Conservation (phyloP, 1,284 basidiomycete species). For the Trichosporon sp. region DNA sequence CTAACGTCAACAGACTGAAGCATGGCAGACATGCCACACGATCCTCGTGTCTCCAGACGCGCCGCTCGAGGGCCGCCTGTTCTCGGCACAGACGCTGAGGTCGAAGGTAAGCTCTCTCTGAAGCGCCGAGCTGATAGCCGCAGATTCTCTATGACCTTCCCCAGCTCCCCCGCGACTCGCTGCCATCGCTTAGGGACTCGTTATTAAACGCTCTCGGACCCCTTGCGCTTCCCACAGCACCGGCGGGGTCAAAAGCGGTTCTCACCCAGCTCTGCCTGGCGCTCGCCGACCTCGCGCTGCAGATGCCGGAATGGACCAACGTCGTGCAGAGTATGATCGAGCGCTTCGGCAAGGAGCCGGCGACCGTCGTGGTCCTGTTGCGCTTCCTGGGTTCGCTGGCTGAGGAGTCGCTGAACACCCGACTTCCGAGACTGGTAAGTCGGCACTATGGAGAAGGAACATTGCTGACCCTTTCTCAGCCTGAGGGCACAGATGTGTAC, state of each 20-base stretch:
- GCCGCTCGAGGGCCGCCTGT: conserved; percentile 80
- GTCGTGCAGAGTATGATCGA: conserved; percentile 82
- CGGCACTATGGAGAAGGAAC: conserved; percentile 49
- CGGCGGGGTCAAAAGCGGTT: conserved; percentile 78
- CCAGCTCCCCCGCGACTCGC: conserved; percentile 74
- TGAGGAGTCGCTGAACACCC: conserved; percentile 84
- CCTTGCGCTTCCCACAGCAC: conserved; percentile 59
- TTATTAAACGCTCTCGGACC: conserved; percentile 74
- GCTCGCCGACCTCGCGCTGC: conserved; percentile 85
- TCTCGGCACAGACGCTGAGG: conserved; percentile 95
- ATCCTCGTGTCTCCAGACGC: conserved; percentile 80
- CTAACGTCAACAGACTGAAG: conserved; percentile 69
- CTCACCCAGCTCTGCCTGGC: conserved; percentile 88
- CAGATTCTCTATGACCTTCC: conserved; percentile 95
- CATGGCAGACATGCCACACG: conserved; percentile 92
- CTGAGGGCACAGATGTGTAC: conserved; percentile 31
- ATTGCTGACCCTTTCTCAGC: conserved; percentile 23
- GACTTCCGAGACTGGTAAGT: conserved; percentile 79
- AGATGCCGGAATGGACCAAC: conserved; percentile 83
- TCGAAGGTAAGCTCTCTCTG: conserved; percentile 70
- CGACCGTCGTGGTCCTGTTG: conserved; percentile 78
- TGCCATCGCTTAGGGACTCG: conserved; percentile 82
- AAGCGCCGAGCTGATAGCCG: conserved; percentile 9
- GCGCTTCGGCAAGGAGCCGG: conserved; percentile 78
- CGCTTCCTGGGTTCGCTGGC: conserved; percentile 90